A percentile compares a stretch with the other conserved stretches of the same genome.
Evolutionary conservation across 345 rosid species (phyloP).

Genomic region (Acer saccharum): DNA sequence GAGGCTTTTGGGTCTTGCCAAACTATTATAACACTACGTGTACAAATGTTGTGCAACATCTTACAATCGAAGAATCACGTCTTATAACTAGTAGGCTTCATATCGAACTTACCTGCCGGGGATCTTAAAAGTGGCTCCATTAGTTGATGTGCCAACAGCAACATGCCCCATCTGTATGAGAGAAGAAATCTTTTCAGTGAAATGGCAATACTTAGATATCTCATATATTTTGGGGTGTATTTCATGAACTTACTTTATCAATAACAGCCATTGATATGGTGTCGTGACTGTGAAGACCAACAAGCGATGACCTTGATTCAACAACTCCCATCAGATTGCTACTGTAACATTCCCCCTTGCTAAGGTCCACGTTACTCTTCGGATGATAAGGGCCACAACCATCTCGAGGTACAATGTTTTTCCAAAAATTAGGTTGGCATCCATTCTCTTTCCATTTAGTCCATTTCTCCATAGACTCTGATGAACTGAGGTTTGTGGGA

Average conservation of each 20-base stretch:
- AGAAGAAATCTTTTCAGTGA: conserved; percentile 15
- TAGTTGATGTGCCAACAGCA: conserved; percentile 97
- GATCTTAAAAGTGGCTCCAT: conserved; percentile 94
- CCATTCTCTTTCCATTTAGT: conserved; percentile 62
- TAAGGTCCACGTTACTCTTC: conserved; percentile 13
- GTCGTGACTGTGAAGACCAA: conserved; percentile 83
- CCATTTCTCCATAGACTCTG: conserved; percentile 81
- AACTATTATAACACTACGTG: too few species aligned
- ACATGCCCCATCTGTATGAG: conserved; percentile 67
- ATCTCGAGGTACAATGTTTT: conserved; percentile 60
- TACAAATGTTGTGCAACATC: too few species aligned
- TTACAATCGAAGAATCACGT: too few species aligned
- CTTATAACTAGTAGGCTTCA: too few species aligned
- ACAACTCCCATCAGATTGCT: conserved; percentile 32
- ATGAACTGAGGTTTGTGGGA: conserved; percentile 79
- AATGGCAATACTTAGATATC: background rate
- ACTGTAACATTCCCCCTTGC: conserved; percentile 19
- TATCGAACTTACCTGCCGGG: conserved; percentile 69
- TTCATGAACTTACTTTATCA: conserved; percentile 60
- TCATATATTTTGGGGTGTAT: background rate
- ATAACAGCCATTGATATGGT: conserved; percentile 93
- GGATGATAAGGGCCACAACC: conserved; percentile 85
- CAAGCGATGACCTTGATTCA: conserved; percentile 40
- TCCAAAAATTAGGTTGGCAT: conserved; percentile 89
- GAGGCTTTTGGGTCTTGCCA: too few species aligned